phyloP scores from a whole-genome alignment of 331 rosid genomes.

The Quercus tomentella region DNA sequence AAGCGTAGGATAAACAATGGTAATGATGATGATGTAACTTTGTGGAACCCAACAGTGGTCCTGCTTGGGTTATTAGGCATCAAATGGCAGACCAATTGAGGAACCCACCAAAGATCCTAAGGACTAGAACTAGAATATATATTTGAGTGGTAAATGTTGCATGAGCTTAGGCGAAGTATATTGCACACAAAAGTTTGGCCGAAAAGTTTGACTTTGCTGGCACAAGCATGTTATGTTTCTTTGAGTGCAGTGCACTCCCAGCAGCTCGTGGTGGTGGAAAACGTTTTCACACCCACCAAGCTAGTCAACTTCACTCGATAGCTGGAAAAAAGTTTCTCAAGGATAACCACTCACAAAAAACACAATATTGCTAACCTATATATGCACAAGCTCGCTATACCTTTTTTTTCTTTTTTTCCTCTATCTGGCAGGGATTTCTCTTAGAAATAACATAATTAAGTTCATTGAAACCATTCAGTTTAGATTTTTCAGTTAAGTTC shows the following conservation, averaged over 20 bases:
- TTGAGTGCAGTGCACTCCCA: constrained; percentile 88
- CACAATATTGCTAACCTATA: background rate
- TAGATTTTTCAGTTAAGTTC: background rate
- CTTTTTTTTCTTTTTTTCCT: background rate
- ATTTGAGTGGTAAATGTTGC: constrained; percentile 35
- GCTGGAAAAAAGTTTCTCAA: background rate
- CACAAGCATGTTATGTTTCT: constrained; percentile 64
- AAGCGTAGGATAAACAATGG: constrained; percentile 2
- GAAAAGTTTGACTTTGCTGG: constrained; percentile 95
- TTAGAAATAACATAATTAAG: background rate
- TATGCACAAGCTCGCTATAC: background rate
- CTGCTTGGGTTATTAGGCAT: constrained; percentile 42
- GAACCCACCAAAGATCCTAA: constrained; percentile 39
- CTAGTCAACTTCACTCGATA: background rate
- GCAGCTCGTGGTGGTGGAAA: constrained; percentile 37
- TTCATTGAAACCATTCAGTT: background rate
- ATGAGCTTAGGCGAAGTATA: constrained; percentile 37
- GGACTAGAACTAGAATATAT: background rate
- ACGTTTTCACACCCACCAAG: constrained; percentile 32
- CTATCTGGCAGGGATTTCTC: background rate
- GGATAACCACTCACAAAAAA: background rate
- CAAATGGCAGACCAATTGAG: constrained; percentile 50
- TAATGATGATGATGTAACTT: constrained; percentile 32
- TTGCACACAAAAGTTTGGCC: constrained; percentile 63
- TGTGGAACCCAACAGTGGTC: constrained; percentile 44